Evolutionary conservation across 768 basidiomycete species (phyloP), one percentile per base, ranked within the genome.

Genomic region (Lepiota venenata): DNA sequence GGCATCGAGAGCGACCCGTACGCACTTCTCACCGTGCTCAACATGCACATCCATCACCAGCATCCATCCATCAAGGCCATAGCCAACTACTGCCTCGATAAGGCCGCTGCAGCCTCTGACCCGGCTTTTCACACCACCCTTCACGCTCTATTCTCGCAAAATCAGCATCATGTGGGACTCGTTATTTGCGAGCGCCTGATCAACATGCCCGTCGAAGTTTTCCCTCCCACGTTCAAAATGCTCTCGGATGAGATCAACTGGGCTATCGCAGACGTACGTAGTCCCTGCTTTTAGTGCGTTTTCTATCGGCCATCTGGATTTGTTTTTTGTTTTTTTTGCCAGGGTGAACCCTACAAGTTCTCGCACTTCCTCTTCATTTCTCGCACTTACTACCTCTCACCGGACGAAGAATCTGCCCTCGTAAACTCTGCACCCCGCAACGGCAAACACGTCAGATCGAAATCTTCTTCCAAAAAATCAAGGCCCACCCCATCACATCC

Each of bases 131-230:
- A 86, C 56, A 54, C 74, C 22, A 68, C 80, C 10, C 76, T 91
- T 21, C 74, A 78, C 59, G 64, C 68, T 9, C 73, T 88, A 5
- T 79, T 89, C 55, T 75, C 74, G 12, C 75, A 75, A 44, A 74
- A 60, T 35, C 68, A 72, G 36, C 73, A 74, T 14, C 82, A 88
- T 57, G 82, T 96, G 43, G 96, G 92, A 2, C 76, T 97, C 15
- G 77, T 98, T 8, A 74, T 99, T 59, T 89, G 87, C 58, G 93
- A 97, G 67, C 79, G 96, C 0, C 75, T 98, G 47, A 78, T 97
- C 60, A 99, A 98, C 67, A 95, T 99, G 86, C 96, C 96, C 0
- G 87, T 93, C 12, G 92, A 98, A 61, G 83, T 94, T 35, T 79
- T 95, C 8, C 88, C 93, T 4, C 94, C 93, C 1, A 88, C 97